phyloP scores from a whole-genome alignment of 805 yeast genomes.

The Cyberlindnera bimundalis region DNA sequence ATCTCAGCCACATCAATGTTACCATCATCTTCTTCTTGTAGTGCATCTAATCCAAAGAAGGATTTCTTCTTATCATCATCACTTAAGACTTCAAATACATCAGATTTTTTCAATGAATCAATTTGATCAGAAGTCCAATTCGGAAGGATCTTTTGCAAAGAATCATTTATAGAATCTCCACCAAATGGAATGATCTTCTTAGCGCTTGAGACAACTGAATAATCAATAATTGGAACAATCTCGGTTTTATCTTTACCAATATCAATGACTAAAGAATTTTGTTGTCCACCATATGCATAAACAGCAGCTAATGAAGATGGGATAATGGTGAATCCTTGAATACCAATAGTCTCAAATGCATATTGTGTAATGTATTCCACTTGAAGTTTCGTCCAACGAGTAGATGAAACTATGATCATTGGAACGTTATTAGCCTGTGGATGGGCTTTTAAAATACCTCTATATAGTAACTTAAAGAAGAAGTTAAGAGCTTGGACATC shows the following conservation, averaged over 20 bases:
- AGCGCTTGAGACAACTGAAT: constrained; percentile 56
- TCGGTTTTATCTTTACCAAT: constrained; percentile 76
- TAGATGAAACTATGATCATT: constrained; percentile 60
- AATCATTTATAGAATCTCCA: constrained; percentile 58
- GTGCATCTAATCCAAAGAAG: constrained; percentile 56
- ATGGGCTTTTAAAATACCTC: constrained; percentile 38
- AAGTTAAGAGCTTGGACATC: constrained; percentile 70
- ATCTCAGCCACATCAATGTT: constrained; percentile 89
- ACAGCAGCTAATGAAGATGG: constrained; percentile 67
- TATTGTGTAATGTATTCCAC: constrained; percentile 71
- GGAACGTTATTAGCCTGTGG: constrained; percentile 52
- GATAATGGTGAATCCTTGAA: constrained; percentile 67
- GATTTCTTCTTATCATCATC: constrained; percentile 61
- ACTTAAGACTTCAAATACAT: constrained; percentile 74
- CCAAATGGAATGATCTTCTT: constrained; percentile 51
- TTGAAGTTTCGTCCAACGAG: constrained; percentile 65
- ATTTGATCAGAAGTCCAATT: constrained; percentile 53
- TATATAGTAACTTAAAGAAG: constrained; percentile 44
- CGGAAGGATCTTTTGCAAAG: constrained; percentile 54
- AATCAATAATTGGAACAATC: constrained; percentile 76
- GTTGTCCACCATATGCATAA: constrained; percentile 66
- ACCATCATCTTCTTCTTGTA: constrained; percentile 46
- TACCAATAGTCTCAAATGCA: constrained; percentile 67
- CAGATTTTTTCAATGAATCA: constrained; percentile 69
- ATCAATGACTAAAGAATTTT: constrained; percentile 73